A percentile compares a stretch with the other conserved stretches of the same genome.
phyloP scores from a whole-genome alignment of 768 basidiomycete species.

The Podaxis sp. region DNA sequence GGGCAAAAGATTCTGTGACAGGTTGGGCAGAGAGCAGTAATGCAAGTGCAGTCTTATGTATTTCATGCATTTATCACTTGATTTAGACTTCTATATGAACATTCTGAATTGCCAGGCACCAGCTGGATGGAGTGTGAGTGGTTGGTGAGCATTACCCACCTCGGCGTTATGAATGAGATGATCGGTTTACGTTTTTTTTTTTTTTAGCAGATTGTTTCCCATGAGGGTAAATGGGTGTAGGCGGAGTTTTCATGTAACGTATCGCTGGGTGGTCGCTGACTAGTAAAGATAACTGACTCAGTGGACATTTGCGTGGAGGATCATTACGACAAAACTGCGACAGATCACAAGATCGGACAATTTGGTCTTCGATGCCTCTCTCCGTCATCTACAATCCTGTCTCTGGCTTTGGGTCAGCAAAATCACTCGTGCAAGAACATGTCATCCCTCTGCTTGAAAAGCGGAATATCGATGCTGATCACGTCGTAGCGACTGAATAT shows the following conservation, averaged over 20 bases:
- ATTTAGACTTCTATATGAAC: background rate
- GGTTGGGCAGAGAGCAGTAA: background rate
- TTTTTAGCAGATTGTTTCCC: too few relatives aligned
- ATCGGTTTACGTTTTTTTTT: too few relatives aligned
- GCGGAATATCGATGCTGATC: slow-evolving; percentile 34
- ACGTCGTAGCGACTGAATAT: slow-evolving; percentile 43
- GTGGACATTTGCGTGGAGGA: too few relatives aligned
- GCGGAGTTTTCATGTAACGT: too few relatives aligned
- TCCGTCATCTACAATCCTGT: slow-evolving; percentile 75
- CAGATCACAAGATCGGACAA: too few relatives aligned
- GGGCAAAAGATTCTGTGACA: background rate
- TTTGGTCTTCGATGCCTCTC: slow-evolving; percentile 34
- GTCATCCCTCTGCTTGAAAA: slow-evolving; percentile 60
- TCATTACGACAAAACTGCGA: too few relatives aligned
- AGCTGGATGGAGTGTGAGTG: background rate
- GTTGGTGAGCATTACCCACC: background rate
- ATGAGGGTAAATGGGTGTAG: too few relatives aligned
- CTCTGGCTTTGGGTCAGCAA: slow-evolving; percentile 57
- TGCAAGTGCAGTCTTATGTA: background rate
- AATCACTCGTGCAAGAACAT: slow-evolving; percentile 49
- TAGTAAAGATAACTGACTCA: too few relatives aligned
- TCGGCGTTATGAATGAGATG: background rate
- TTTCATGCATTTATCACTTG: background rate
- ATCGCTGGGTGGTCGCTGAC: too few relatives aligned
- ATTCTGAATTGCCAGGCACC: background rate